These are phyloP conservation scores for Dalbergia oliveri DNA, from an alignment of 306 rosid species.

Conservation along the genomic window DNA sequence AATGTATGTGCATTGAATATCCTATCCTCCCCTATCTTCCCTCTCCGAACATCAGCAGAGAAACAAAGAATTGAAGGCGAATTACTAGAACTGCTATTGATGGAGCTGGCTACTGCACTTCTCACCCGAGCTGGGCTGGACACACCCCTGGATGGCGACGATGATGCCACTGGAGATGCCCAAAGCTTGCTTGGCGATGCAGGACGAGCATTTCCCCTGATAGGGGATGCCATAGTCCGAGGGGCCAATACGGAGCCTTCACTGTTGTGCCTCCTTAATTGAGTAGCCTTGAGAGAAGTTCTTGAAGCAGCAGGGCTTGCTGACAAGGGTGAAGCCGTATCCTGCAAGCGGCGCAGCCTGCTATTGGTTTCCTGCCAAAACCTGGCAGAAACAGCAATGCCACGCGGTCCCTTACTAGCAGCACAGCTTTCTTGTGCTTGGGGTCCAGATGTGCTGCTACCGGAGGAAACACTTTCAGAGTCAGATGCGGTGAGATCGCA, in stretches of 20 bases:
- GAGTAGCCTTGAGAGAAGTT: slow-evolving; percentile 57
- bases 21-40: slow-evolving; percentile 95
- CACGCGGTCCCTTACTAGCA: slow-evolving; percentile 58
- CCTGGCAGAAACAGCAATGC: slow-evolving; percentile 84
- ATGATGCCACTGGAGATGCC: slow-evolving; percentile 49
- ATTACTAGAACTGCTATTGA: slow-evolving; percentile 61
- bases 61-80: slow-evolving; percentile 92
- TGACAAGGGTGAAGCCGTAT: slow-evolving; percentile 85
- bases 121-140: slow-evolving; percentile 88
- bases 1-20: slow-evolving; percentile 89
- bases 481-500: slow-evolving; percentile 95
- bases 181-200: slow-evolving; percentile 90
- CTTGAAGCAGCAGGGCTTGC: slow-evolving; percentile 71
- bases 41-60: slow-evolving; percentile 89
- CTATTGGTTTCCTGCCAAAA: slow-evolving; percentile 99
- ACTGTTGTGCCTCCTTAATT: slow-evolving; percentile 64
- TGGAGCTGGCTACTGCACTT: slow-evolving; percentile 63
- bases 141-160: slow-evolving; percentile 80
- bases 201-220: slow-evolving; percentile 75
- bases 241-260: slow-evolving; percentile 74
- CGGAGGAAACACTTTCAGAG: slow-evolving; percentile 95
- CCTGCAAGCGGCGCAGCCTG: slow-evolving; percentile 88
- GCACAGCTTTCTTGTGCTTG: too few species aligned
- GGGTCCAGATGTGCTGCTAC: slow-evolving; percentile 54
- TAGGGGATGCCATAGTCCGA: slow-evolving; percentile 78